Evolutionary conservation across 495 filamentous ascomycete species (phyloP).

Genomic region (Cenococcum geophilum): DNA sequence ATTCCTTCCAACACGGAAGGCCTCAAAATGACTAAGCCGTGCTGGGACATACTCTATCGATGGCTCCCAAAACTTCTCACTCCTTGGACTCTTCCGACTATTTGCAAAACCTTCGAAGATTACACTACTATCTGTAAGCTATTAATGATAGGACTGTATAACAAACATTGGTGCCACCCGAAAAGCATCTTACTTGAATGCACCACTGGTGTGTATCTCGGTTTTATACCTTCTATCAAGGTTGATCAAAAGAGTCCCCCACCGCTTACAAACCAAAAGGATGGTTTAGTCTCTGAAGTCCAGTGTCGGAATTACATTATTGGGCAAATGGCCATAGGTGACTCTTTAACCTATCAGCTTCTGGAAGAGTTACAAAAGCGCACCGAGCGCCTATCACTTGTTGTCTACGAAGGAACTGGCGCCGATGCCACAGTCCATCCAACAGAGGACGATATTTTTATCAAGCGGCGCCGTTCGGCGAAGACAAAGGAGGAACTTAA

Average conservation of each 20-base stretch:
- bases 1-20: slow-evolving; percentile 15
- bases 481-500: slow-evolving; percentile 1
- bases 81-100: slow-evolving; percentile 13
- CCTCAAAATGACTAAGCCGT: slow-evolving; percentile 16
- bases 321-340: slow-evolving; percentile 9
- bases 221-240: slow-evolving; percentile 17
- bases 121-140: slow-evolving; percentile 21
- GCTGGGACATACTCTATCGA: slow-evolving; percentile 20
- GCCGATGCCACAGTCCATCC: slow-evolving; percentile 17
- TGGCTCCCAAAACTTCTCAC: slow-evolving; percentile 16
- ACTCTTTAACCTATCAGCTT: slow-evolving; percentile 10
- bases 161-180: slow-evolving; percentile 13
- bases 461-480: slow-evolving; percentile 10
- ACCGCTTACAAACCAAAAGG: slow-evolving; percentile 2
- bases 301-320: slow-evolving; percentile 19
- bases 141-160: slow-evolving; percentile 18
- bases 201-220: slow-evolving; percentile 15
- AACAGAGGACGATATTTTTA: slow-evolving; percentile 12
- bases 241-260: not conserved
- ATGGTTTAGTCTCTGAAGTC: not conserved
- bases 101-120: slow-evolving; percentile 18
- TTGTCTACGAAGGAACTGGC: slow-evolving; percentile 18
- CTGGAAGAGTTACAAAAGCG: slow-evolving; percentile 12
- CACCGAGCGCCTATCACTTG: slow-evolving; percentile 13
- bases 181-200: slow-evolving; percentile 17